Evolutionary conservation across 2,329 filamentous ascomycete genomes (phyloP).

Genomic region (Cercospora brassicicola): DNA sequence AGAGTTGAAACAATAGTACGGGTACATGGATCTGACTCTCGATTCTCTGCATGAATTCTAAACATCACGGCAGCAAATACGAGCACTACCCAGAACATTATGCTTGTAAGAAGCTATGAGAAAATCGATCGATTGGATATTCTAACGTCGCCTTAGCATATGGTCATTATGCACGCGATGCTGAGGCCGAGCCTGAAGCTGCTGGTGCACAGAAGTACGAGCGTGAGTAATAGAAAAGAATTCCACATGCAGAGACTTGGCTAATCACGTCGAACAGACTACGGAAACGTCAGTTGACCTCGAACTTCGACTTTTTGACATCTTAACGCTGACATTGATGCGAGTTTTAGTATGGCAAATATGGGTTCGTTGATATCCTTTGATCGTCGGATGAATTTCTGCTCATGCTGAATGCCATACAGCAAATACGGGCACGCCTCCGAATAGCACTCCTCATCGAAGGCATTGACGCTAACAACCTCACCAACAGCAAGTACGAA

Average conservation of each 20-base stretch:
- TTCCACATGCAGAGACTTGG: background rate
- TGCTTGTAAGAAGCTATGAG: background rate
- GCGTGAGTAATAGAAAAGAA: background rate
- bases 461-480: too few relatives aligned
- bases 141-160: background rate
- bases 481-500: too few relatives aligned
- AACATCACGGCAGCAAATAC: background rate
- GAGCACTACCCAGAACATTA: conserved; percentile 14
- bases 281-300: background rate
- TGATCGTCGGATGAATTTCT: background rate
- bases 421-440: background rate
- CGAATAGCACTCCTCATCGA: too few relatives aligned
- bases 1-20: background rate
- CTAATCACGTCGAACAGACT: background rate
- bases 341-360: background rate
- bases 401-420: background rate
- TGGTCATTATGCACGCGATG: background rate
- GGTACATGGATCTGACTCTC: background rate
- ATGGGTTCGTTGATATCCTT: background rate
- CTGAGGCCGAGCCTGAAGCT: too few relatives aligned
- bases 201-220: background rate
- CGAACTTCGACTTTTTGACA: background rate
- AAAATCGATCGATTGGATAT: too few relatives aligned
- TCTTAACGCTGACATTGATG: background rate
- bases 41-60: background rate